These are phyloP conservation scores for Fusarium sp. DNA, from an alignment of 2,329 filamentous ascomycete genomes.

Conservation along the genomic window DNA sequence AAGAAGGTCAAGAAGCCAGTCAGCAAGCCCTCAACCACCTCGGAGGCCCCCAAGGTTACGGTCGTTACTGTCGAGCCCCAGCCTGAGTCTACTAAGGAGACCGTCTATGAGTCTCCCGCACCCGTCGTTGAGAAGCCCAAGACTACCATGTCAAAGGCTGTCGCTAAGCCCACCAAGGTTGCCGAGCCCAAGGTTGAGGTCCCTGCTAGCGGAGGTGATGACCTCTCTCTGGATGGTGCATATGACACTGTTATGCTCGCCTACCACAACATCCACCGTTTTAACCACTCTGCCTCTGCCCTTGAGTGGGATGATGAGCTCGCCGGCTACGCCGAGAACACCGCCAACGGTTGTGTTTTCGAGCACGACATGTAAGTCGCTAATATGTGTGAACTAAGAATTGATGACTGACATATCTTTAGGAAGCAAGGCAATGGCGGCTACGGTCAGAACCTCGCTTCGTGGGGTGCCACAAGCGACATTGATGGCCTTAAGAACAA, in stretches of 20 bases:
- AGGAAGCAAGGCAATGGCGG: constrained; percentile 66
- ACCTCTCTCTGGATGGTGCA: constrained; percentile 30
- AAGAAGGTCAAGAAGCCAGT: constrained; percentile 16
- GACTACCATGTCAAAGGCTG: constrained; percentile 16
- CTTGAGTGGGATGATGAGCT: constrained; percentile 73
- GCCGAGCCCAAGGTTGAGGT: constrained; percentile 14
- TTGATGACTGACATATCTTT: constrained; percentile 46
- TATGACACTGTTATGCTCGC: constrained; percentile 61
- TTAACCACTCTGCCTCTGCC: constrained; percentile 76
- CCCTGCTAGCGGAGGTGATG: constrained; percentile 4
- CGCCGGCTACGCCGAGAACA: constrained; percentile 68
- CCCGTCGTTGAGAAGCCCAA: constrained; percentile 21
- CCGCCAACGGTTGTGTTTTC: constrained; percentile 75
- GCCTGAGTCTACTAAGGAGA: constrained; percentile 3
- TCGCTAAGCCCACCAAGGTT: constrained; percentile 15
- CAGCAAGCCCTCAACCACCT: constrained; percentile 20
- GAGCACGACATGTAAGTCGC: constrained; percentile 76
- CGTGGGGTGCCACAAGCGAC: constrained; percentile 57
- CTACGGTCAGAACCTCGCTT: constrained; percentile 94
- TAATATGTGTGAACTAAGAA: not conserved
- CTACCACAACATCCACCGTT: constrained; percentile 87
- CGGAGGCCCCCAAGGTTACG: constrained; percentile 22
- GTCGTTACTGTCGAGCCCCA: constrained; percentile 11
- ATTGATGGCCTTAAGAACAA: constrained; percentile 53
- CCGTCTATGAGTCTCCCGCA: constrained; percentile 6